A percentile compares a stretch with the other conserved stretches of the same genome.
phyloP scores from a whole-genome alignment of 179 eudicot genomes.

The Kewa caespitosa region DNA sequence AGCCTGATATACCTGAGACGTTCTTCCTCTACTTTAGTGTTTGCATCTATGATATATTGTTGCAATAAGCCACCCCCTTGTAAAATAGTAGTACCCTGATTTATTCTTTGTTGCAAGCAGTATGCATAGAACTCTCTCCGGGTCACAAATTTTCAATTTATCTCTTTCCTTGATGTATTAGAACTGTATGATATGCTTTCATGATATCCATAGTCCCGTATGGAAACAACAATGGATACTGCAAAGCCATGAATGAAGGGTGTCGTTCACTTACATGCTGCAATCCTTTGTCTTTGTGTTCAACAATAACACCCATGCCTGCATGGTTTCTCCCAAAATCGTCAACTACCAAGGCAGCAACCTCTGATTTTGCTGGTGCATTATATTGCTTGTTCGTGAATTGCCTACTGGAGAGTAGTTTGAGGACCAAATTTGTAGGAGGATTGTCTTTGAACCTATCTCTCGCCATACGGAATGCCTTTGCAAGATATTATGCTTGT shows the following conservation, averaged over 20 bases:
- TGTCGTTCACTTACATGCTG: background rate
- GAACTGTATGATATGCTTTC: background rate
- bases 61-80: background rate
- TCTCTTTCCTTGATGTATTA: background rate
- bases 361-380: too few species aligned
- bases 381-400: background rate
- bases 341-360: background rate
- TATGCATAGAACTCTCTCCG: conserved; percentile 1
- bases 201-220: background rate
- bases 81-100: background rate
- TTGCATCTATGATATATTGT: conserved; percentile 10
- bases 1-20: background rate
- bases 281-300: background rate
- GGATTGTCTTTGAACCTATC: too few species aligned
- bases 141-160: background rate
- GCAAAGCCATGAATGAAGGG: background rate
- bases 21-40: background rate
- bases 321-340: background rate
- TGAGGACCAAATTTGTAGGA: too few species aligned
- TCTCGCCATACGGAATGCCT: background rate
- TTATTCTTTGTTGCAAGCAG: background rate
- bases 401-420: too few species aligned
- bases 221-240: background rate
- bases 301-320: background rate
- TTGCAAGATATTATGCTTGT: background rate